Evolutionary conservation across 345 rosid species (phyloP), one percentile per base, ranked within the genome.

Genomic region (Eucalyptus polyanthemos): DNA sequence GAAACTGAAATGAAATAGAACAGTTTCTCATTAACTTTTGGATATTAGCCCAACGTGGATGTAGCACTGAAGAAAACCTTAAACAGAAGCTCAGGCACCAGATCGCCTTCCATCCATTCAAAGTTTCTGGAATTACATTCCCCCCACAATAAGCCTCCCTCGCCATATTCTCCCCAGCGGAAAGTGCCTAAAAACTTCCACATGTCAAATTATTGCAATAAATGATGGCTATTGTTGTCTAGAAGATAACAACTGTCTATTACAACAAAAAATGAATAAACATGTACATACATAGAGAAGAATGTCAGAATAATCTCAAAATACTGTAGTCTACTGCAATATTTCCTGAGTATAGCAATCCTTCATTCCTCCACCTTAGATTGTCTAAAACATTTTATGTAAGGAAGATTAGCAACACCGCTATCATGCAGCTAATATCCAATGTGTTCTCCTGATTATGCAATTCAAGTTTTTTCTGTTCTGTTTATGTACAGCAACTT

Each of bases 91-190:
- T 94, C 97, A 34, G 94, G n/a, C 50, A 96, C 92, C 42, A 94
- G 92, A 93, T 95, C 88, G 67, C 97, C 98, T 90, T 95, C 97
- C 93, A 98, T 93, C 99, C 99, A 98, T 88, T 98, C 98, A 92
- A 96, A 97, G 91, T 92, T 93, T 88, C 96, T 93, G 87, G 93
- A 91, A 90, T 65, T 93, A 91, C 99, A 98, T 92, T 97, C 99
- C 88, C 98, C 99, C 99, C 99, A 98, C 90, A 98, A 92, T 86
- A 98, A 90, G 89, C 99, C 99, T 49, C 99, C 99, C 92, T 93
- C 95, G 62, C 99, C 99, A 89, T 93, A 98, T 92, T 97, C 99
- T 92, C 99, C 98, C 99, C 99, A 98, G n/a, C 96, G 95, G 83
- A 94, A 95, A 25, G 99, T 98, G 89, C 98, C 99, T 98, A 24